Base-by-base conservation (phyloP, 148 eudicot species). In the Oxyria digyna region DNA sequence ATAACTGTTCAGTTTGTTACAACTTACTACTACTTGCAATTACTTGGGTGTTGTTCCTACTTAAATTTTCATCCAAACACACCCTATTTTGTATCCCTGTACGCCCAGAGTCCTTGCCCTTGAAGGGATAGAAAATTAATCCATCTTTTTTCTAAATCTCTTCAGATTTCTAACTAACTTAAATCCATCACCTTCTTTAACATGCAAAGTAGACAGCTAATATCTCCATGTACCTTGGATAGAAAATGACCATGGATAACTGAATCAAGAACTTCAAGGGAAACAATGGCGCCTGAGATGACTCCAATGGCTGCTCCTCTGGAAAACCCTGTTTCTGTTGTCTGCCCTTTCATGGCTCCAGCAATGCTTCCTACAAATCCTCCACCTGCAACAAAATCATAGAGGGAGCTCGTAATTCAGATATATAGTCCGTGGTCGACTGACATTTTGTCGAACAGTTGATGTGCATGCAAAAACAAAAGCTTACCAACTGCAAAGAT, bases 341-440 rank as follows among this genome's bases (percentile, higher is more conserved):
- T 87, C 70, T 89, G 98, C 41, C 98, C 98, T 85, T 89, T 83
- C 72, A 93, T 79, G 17, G 91, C 91, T 72, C 98, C 98, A 42
- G 79, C 81, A 29, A 93, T 74, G 50, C 79, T 70, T 69, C 98
- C 98, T 26, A 93, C 72, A 26, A 71, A 73, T 37, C 88, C 89
- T 59, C 98, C 98, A 64, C 98, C 98, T 92, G 50, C 72, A 41
- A 38, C 14, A 21, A 21, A 66, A 68, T 11, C 42, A 68, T 27
- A 24, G 10, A 48, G 18, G 57, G 46, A 27, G 31, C 0, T 29
- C n/a, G 8, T 10, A 4, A 9, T 40, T 23, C 21, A 49, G 57
- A 49, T 49, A 49, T 20, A 49, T 18, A 40, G 1, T 42, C 3
- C 32, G 4, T n/a, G 6, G 8, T 26, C 23, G 12, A 67, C 8